Conservation (phyloP, 2,329 filamentous ascomycete genomes). For the Xylariaceae sp. region DNA sequence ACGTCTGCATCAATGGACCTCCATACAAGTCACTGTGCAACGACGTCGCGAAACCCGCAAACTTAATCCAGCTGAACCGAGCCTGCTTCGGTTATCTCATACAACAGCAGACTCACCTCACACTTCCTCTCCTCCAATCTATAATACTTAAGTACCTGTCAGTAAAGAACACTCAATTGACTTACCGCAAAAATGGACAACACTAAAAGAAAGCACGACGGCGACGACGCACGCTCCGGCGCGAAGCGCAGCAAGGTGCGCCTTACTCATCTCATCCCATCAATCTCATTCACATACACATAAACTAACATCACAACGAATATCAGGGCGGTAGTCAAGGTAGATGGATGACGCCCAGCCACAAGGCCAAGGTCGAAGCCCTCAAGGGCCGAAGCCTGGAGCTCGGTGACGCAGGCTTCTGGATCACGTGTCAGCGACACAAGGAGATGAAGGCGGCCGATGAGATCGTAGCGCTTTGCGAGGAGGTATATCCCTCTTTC, state of each 20-base stretch:
- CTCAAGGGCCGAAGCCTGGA: constrained; percentile 45
- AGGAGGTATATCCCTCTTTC: constrained; percentile 46
- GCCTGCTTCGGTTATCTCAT: too few relatives aligned
- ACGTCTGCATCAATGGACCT: too few relatives aligned
- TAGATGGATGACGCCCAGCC: constrained; percentile 58
- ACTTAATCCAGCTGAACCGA: background rate
- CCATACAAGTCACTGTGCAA: background rate
- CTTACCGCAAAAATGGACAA: constrained; percentile 29
- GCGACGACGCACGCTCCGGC: constrained; percentile 23
- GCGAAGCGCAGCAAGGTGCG: constrained; percentile 36
- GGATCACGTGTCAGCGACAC: constrained; percentile 69
- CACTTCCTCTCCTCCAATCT: too few relatives aligned
- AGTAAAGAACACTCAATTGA: background rate
- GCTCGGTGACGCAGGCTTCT: constrained; percentile 67
- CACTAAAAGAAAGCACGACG: constrained; percentile 34
- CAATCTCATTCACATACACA: too few relatives aligned
- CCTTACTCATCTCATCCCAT: too few relatives aligned
- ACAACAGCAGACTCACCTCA: background rate
- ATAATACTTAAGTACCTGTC: too few relatives aligned
- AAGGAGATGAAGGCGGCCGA: constrained; percentile 64
- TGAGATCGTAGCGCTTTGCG: constrained; percentile 62
- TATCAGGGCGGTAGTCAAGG: constrained; percentile 47
- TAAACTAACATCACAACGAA: too few relatives aligned
- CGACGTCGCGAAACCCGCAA: background rate
- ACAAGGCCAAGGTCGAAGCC: constrained; percentile 44